phyloP scores from a whole-genome alignment of 495 filamentous ascomycete species.

The Physcia stellaris region DNA sequence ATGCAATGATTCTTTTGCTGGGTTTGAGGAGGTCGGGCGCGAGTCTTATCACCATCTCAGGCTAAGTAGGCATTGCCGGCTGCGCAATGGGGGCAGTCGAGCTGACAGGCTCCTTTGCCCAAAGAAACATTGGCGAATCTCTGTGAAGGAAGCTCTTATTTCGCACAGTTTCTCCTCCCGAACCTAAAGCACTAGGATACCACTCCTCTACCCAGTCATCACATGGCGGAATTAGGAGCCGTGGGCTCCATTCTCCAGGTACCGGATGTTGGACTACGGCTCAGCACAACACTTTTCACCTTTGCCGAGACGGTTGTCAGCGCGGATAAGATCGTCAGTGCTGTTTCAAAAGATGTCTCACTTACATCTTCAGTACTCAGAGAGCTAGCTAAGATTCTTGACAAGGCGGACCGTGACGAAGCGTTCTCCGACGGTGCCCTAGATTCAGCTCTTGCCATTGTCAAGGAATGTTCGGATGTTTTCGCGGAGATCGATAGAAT shows the following conservation, averaged over 20 bases:
- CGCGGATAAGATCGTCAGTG: constrained; percentile 16
- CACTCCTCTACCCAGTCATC: too few relatives aligned
- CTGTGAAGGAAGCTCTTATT: too few relatives aligned
- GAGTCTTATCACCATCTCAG: too few relatives aligned
- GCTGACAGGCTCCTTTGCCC: too few relatives aligned
- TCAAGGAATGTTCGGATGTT: constrained; percentile 17
- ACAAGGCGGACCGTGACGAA: constrained; percentile 14
- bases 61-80: too few relatives aligned
- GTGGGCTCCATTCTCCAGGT: constrained; percentile 24
- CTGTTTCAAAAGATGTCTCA: constrained; percentile 24
- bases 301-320: constrained; percentile 19
- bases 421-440: constrained; percentile 17
- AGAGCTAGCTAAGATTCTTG: constrained; percentile 15
- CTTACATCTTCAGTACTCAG: constrained; percentile 20
- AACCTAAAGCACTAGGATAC: too few relatives aligned
- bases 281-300: constrained; percentile 22
- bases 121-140: too few relatives aligned
- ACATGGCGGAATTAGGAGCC: constrained; percentile 17
- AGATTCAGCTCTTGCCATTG: constrained; percentile 7
- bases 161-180: too few relatives aligned
- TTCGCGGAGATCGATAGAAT: constrained; percentile 17
- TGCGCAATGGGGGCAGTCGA: too few relatives aligned
- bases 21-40: too few relatives aligned
- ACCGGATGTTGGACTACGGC: constrained; percentile 20
- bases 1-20: too few relatives aligned